phyloP scores from a whole-genome alignment of 2,329 filamentous ascomycete species.

The Escovopsis sp. region DNA sequence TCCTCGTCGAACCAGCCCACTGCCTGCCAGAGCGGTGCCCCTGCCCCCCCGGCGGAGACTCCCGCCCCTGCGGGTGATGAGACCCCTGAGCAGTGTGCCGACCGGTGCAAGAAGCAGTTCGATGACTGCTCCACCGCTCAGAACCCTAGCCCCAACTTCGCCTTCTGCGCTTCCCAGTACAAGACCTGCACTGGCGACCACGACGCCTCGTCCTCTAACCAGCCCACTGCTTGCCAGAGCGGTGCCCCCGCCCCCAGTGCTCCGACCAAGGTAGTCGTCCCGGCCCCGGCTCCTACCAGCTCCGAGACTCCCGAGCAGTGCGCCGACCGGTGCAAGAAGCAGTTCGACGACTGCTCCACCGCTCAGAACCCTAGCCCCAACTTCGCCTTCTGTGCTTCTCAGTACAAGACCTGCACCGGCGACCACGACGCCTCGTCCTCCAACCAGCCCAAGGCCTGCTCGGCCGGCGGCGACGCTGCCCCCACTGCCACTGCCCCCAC shows the following conservation, averaged over 20 bases:
- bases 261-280: no score
- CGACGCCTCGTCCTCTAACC: not conserved
- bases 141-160: constrained; percentile 11
- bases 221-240: not conserved
- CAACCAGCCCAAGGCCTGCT: not conserved
- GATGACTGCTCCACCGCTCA: constrained; percentile 11
- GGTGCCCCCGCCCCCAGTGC: not conserved
- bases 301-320: not conserved
- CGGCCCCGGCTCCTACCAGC: constrained; percentile 1
- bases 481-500: not conserved
- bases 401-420: not conserved
- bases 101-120: constrained; percentile 9
- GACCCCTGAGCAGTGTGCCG: not conserved
- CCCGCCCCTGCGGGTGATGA: not conserved
- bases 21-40: not conserved
- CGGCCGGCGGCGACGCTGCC: not conserved
- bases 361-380: constrained; percentile 14
- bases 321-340: constrained; percentile 7
- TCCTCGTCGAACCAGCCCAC: not conserved
- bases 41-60: no score
- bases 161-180: constrained; percentile 3
- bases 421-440: not conserved
- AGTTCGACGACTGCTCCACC: constrained; percentile 8
- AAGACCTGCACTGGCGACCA: not conserved
- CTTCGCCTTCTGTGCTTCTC: constrained; percentile 3